These are phyloP conservation scores for Pistacia atlantica DNA, from an alignment of 345 rosid species.

Conservation along the genomic window DNA sequence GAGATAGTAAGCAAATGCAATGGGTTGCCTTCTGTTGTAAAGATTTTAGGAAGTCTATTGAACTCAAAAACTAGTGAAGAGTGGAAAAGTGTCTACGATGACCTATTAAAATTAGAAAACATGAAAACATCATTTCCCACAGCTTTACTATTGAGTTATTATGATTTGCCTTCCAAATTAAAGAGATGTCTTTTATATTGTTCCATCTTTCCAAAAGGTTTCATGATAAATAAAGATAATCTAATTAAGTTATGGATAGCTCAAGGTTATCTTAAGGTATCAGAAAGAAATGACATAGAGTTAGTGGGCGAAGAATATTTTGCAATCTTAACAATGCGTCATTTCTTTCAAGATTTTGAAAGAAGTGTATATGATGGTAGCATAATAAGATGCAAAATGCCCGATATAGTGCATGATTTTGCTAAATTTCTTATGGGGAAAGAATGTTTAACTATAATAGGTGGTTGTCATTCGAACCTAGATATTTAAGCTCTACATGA, in stretches of 20 bases:
- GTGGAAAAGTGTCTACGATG: neutral
- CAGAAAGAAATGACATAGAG: neutral
- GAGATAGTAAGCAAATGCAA: neutral
- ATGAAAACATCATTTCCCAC: neutral
- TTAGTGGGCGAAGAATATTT: neutral
- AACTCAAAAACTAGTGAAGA: neutral
- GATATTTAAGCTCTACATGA: no score
- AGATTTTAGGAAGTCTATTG: neutral
- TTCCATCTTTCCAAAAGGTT: neutral
- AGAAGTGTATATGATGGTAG: no score
- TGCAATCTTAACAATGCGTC: constrained; percentile 16
- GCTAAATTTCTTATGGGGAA: no score
- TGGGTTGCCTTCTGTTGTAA: neutral
- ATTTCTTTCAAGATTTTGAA: constrained; percentile 36
- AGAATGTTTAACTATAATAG: no score
- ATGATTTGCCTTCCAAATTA: neutral
- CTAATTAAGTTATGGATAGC: neutral
- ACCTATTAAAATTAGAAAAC: neutral
- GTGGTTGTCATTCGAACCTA: no score
- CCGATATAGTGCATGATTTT: no score
- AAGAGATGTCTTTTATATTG: neutral
- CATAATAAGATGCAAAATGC: no score
- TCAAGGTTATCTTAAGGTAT: neutral
- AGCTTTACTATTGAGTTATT: neutral
- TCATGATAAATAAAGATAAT: neutral